Percentiles rank a stretch among this genome's conserved stretches.
phyloP scores from a whole-genome alignment of 345 rosid genomes.

The Brassica carinata region DNA sequence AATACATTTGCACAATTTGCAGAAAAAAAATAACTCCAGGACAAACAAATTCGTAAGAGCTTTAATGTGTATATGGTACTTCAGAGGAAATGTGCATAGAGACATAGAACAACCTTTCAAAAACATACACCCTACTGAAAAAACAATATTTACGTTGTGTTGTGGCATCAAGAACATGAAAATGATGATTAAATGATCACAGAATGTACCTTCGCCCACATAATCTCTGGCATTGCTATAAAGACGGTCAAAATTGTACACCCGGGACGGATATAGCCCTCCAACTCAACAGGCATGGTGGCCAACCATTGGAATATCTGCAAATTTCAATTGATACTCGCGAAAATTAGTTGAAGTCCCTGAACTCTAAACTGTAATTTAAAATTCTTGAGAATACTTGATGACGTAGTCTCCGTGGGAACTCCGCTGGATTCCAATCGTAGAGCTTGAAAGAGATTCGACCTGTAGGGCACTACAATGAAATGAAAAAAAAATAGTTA shows the following conservation, averaged over 20 bases:
- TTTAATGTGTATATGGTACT: background rate
- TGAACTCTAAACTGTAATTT: slow-evolving; percentile 64
- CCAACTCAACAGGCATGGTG: slow-evolving; percentile 95
- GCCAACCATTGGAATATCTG: slow-evolving; percentile 97
- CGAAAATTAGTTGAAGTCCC: slow-evolving; percentile 40
- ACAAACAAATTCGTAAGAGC: background rate
- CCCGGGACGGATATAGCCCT: slow-evolving; percentile 97
- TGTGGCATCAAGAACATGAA: slow-evolving; percentile 15
- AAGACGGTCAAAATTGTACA: slow-evolving; percentile 91
- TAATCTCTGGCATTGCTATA: slow-evolving; percentile 76
- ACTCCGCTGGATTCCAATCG: slow-evolving; percentile 99
- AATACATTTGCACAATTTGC: background rate
- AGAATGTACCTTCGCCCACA: slow-evolving; percentile 80
- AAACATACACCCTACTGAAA: slow-evolving; percentile 14
- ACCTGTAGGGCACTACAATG: slow-evolving; percentile 88
- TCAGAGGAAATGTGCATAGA: background rate
- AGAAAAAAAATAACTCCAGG: background rate
- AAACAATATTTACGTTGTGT: slow-evolving; percentile 3
- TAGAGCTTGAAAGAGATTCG: slow-evolving; percentile 94
- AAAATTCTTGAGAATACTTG: slow-evolving; percentile 76
- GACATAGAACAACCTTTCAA: background rate
- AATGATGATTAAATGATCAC: background rate
- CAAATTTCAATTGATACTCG: slow-evolving; percentile 32
- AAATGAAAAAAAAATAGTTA: slow-evolving; percentile 35
- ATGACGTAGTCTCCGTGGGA: slow-evolving; percentile 96